Conservation (phyloP, 371 early-diverging fungal species). For the Mortierella sp. region DNA sequence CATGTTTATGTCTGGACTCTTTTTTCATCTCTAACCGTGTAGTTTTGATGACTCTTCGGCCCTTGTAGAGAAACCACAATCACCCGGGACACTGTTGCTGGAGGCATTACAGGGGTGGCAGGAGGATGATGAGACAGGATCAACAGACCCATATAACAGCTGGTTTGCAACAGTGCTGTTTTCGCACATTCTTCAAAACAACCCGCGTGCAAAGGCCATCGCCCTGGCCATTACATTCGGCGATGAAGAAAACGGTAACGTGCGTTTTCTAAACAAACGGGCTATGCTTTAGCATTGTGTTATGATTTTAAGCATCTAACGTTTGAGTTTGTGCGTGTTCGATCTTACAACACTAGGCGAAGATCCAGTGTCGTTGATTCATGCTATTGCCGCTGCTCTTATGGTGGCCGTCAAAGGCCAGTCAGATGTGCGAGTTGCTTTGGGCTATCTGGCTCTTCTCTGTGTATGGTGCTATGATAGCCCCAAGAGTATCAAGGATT, state of each 20-base stretch:
- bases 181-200: constrained; percentile 81
- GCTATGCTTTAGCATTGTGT: neutral
- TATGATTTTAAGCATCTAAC: neutral
- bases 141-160: constrained; percentile 84
- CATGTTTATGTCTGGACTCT: no score
- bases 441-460: constrained; percentile 81
- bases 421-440: constrained; percentile 77
- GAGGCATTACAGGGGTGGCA: constrained; percentile 86
- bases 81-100: constrained; percentile 89
- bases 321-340: neutral
- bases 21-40: neutral
- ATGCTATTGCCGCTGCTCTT: constrained; percentile 72
- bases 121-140: constrained; percentile 54
- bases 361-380: constrained; percentile 70
- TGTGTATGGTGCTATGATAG: constrained; percentile 89
- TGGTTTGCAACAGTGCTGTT: constrained; percentile 93
- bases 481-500: constrained; percentile 81
- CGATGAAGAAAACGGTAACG: constrained; percentile 72
- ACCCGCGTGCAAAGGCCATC: constrained; percentile 80
- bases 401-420: constrained; percentile 70
- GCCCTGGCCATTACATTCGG: constrained; percentile 82
- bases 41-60: neutral
- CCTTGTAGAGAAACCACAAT: constrained; percentile 77
- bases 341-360: constrained; percentile 53
- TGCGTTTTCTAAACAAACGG: neutral